phyloP scores from a whole-genome alignment of 176 grass and related monocot genomes.

The Oryza punctata region DNA sequence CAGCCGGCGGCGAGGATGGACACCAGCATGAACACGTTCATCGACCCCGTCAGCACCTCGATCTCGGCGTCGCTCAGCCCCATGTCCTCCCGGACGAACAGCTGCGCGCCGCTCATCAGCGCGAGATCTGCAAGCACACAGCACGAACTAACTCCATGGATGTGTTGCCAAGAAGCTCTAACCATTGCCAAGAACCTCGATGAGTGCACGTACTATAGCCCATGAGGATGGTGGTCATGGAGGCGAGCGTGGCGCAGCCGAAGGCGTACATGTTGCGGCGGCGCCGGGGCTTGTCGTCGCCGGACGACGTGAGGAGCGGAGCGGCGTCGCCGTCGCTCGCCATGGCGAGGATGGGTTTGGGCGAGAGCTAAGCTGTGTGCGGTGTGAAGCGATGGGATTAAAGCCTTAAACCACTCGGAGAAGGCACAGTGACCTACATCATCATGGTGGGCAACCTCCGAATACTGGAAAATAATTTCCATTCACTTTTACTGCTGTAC shows the following conservation, averaged over 20 bases:
- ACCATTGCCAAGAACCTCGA: no score
- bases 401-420: no score
- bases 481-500: no score
- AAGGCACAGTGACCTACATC: no score
- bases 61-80: conserved; percentile 33
- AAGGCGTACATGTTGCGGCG: conserved; percentile 35
- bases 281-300: not conserved
- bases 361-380: no score
- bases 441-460: no score
- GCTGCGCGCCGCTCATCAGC: conserved; percentile 60
- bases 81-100: conserved; percentile 59
- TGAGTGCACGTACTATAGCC: conserved; percentile 37
- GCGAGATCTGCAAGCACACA: conserved; percentile 34
- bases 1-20: conserved; percentile 50
- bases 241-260: conserved; percentile 38
- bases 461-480: no score
- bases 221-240: conserved; percentile 49
- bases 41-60: conserved; percentile 48
- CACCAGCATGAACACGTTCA: conserved; percentile 47
- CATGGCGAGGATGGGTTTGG: not conserved
- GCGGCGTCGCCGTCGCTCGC: not conserved
- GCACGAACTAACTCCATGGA: no score
- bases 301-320: not conserved
- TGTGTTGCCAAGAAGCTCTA: no score
- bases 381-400: no score